A percentile compares a stretch with the other conserved stretches of the same genome.
These are phyloP conservation scores for Yarrowia sp. DNA, from an alignment of 805 yeast genomes.

Conservation along the genomic window DNA sequence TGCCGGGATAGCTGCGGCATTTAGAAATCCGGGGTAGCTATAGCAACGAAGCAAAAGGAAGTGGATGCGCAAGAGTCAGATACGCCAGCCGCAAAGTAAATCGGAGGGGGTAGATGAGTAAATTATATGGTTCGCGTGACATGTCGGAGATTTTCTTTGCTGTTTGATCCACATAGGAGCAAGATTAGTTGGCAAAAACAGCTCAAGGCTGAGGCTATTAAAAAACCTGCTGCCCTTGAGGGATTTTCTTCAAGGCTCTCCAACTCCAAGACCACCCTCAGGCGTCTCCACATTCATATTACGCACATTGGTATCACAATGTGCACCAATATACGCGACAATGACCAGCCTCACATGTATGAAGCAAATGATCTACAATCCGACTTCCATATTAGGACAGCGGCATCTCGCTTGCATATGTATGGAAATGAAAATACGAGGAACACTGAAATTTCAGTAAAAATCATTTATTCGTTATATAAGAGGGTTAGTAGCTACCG, in stretches of 20 bases:
- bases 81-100: background rate
- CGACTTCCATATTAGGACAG: background rate
- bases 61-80: background rate
- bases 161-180: too few relatives aligned
- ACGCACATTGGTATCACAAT: too few relatives aligned
- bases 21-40: slow-evolving; percentile 17
- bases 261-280: too few relatives aligned
- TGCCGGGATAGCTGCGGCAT: slow-evolving; percentile 2
- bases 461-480: background rate
- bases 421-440: background rate
- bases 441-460: background rate
- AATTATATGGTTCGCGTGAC: background rate
- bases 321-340: too few relatives aligned
- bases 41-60: background rate
- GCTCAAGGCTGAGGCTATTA: too few relatives aligned
- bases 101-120: background rate
- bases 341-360: background rate
- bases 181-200: too few relatives aligned
- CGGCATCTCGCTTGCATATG: slow-evolving; percentile 13
- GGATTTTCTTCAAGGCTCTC: too few relatives aligned
- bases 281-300: too few relatives aligned
- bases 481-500: background rate
- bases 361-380: background rate
- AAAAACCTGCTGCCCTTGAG: too few relatives aligned
- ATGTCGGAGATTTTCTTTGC: too few relatives aligned